Base-by-base conservation (phyloP, 768 basidiomycete species). In the Termitomyces bulborhizus region DNA sequence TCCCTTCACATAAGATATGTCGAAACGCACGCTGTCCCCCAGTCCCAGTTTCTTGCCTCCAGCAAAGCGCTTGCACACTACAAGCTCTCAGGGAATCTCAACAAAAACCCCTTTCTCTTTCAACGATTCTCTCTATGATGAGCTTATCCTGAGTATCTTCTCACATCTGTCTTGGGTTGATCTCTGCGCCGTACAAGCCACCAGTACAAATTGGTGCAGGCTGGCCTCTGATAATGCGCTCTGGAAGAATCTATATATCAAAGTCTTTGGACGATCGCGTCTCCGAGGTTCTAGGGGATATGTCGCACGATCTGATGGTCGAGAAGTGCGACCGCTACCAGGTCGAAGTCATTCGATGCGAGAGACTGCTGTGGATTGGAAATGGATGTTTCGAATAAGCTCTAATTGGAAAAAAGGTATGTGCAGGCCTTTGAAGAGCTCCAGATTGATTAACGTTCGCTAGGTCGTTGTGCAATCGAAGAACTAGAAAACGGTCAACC, bases 331-430 rank as follows among this genome's bases (percentile, higher is more conserved):
- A 62, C 73, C 78, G 2, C 70, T 91, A 29, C 88, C 87, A 11
- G 76, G 74, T 27, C 69, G 84, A 65, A 78, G 73, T 4, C 59
- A 70, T 56, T 62, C 63, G 31, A 70, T 73, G 18, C 64, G 70
- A 18, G 66, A 69, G 36, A 65, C 72, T 31, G 55, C 69, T 45
- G 80, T 76, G 64, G 83, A 89, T 64, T 92, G 89, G 89, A 90
- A 88, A 68, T 87, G 82, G 81, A 90, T 91, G 88, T 91, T 90
- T 68, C 79, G 87, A 53, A 86, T 90, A 58, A 89, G 86, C 61
- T 83, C 83, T 15, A 91, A 91, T 61, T 92, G 90, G 90, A 79
- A 79, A 66, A 86, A 71, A 69, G 90, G 90, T 90, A 62, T 60
- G 76, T 47, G 24, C 27, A 47, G 21, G 37, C n/a, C 4, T 49